phyloP scores from a whole-genome alignment of 176 grass and related monocot species.

The Bromus sterilis region DNA sequence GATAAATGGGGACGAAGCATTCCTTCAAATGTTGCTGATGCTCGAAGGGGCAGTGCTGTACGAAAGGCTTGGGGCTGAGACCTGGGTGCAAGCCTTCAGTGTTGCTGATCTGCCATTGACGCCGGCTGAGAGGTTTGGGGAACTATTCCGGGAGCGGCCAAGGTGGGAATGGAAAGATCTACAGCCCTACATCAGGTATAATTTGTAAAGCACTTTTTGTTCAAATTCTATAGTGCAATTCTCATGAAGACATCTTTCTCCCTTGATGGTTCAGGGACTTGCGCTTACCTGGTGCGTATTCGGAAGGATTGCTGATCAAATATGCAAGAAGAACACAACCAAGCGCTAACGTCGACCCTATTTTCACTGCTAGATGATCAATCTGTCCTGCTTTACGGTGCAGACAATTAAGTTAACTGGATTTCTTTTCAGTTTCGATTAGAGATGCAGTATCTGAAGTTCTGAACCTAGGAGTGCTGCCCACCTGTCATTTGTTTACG shows the following conservation, averaged over 20 bases:
- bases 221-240: not conserved
- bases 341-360: slow-evolving; percentile 54
- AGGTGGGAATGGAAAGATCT: slow-evolving; percentile 87
- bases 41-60: slow-evolving; percentile 80
- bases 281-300: slow-evolving; percentile 52
- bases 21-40: slow-evolving; percentile 66
- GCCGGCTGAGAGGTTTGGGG: slow-evolving; percentile 56
- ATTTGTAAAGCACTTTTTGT: not conserved
- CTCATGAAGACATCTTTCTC: not conserved
- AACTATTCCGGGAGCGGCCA: slow-evolving; percentile 49
- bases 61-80: slow-evolving; percentile 71
- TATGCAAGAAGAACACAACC: slow-evolving; percentile 78
- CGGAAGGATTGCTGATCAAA: slow-evolving; percentile 87
- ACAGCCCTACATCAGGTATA: slow-evolving; percentile 85
- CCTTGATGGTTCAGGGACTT: slow-evolving; percentile 40
- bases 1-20: slow-evolving; percentile 57
- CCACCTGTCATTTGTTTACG: not conserved
- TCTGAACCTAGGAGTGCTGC: not conserved
- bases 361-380: slow-evolving; percentile 75
- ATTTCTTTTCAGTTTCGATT: not conserved
- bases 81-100: slow-evolving; percentile 73
- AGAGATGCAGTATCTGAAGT: not conserved
- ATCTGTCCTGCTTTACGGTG: not conserved
- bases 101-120: slow-evolving; percentile 53
- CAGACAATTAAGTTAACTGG: not conserved